phyloP scores from a whole-genome alignment of 345 rosid genomes.

The Dovyalis caffra region DNA sequence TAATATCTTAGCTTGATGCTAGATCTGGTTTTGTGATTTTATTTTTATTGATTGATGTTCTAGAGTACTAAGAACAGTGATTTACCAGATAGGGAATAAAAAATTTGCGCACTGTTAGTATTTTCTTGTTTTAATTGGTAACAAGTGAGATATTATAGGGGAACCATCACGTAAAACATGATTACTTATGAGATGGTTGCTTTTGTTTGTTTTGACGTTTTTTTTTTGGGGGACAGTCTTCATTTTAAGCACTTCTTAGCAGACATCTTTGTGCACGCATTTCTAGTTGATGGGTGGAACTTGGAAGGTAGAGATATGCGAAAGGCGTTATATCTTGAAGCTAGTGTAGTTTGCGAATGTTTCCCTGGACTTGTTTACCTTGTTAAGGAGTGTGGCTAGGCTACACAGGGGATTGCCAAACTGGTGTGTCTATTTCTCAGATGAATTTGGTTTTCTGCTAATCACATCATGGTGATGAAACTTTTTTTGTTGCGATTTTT shows the following conservation, averaged over 20 bases:
- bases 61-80: not conserved
- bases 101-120: not conserved
- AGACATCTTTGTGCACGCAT: not conserved
- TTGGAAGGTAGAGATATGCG: not conserved
- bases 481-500: too few species aligned
- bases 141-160: not conserved
- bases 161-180: too few species aligned
- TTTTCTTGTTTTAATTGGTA: too few species aligned
- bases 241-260: not conserved
- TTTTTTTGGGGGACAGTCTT: not conserved
- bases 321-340: too few species aligned
- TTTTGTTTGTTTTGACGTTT: not conserved
- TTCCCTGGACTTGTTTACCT: not conserved
- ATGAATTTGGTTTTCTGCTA: not conserved
- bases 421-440: not conserved
- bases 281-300: not conserved
- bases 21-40: not conserved
- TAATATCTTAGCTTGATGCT: not conserved
- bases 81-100: not conserved
- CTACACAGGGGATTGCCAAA: not conserved
- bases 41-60: not conserved
- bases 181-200: not conserved
- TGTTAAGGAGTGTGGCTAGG: not conserved
- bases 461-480: too few species aligned
- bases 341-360: not conserved